Base-by-base conservation (phyloP, 495 filamentous ascomycete genomes). In the Cenococcum geophilum region DNA sequence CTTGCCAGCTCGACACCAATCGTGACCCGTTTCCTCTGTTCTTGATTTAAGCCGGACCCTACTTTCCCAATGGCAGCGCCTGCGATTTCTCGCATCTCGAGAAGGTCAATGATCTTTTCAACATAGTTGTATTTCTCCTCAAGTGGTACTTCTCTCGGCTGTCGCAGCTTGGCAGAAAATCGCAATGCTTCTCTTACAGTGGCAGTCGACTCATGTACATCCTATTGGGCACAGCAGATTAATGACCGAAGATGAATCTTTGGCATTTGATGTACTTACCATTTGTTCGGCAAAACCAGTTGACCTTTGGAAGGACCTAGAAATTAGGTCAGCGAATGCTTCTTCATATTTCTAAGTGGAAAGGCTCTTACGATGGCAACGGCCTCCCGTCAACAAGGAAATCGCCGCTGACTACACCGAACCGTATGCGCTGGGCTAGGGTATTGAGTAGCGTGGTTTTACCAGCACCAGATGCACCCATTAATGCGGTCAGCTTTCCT, bases 371-470 rank as follows among this genome's bases (percentile, higher is more conserved):
- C 3, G 65, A 60, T 11, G 62, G 61, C 1, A 73, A 72, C 37
- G 73, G 75, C 27, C 73, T 65, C 12, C 81, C 81, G 59, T 83
- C 78, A 18, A 83, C 79, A 54, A 82, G 65, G 72, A 83, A 79
- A 53, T 81, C 76, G 36, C 80, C 81, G 11, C 70, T 72, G 1
- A 84, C 77, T 20, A 79, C 75, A 62, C 82, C 81, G 67, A 80
- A 77, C 23, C 73, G 75, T 27, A 78, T 76, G 43, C 83, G 75
- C 50, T 79, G 77, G 3, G 85, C 83, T 27, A 88, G 73, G 0
- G 82, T 79, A 69, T 87, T 79, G 21, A 88, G 71, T 47, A 86
- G 77, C 11, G 82, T 86, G n/a, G 84, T 87, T 72, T 88, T 89
- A 37, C 87, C 86, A 52, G 86, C 84, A 34, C 85, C 86, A 51